Base-by-base conservation (phyloP, 257 asterid species). In the Scutellaria barbata region DNA sequence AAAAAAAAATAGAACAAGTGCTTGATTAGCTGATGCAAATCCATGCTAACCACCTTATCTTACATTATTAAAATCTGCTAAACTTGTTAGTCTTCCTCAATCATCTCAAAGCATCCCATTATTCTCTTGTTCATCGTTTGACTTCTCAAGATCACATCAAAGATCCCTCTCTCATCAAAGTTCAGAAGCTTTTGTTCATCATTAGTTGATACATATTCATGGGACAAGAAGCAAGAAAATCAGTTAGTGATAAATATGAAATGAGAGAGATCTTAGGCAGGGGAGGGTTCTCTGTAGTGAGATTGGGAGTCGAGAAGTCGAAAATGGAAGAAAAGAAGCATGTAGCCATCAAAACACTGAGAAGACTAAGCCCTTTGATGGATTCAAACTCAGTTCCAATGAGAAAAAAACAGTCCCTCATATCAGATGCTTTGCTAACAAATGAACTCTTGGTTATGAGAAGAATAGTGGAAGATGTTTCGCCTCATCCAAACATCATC, bases 251-350 rank as follows among this genome's bases (percentile, higher is more conserved):
- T 75, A 96, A 91, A 57, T 91, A 91, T 47, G 91, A 87, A 77
- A 89, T 91, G 35, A 53, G 66, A 17, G 97, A 89, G 7, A 72
- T 91, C 6, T 40, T 91, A 30, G 97, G 97, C 7, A 57, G 96
- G 47, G 97, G 97, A 46, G 97, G 97, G 7, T 91, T 91, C 78
- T 91, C 97, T 0, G 86, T 91, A 7, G 97, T 91, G 3, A 63
- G 96, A 59, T 79, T 77, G 82, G 96, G 97, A 7, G 74, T 35
- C 25, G 69, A 76, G 12, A 86, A 86, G 57, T 39, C 59, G 3
- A 61, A 55, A 17, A 25, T 39, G 6, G 82, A 63, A 63, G 76
- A 11, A 10, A 75, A 74, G 35, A 50, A 70, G 42, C 77, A 84
- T 13, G 97, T 91, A 6, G 97, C 97, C 10, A 83, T 91, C 42